Base-by-base conservation (phyloP, 495 filamentous ascomycete species). In the Eremomyces bilateralis region DNA sequence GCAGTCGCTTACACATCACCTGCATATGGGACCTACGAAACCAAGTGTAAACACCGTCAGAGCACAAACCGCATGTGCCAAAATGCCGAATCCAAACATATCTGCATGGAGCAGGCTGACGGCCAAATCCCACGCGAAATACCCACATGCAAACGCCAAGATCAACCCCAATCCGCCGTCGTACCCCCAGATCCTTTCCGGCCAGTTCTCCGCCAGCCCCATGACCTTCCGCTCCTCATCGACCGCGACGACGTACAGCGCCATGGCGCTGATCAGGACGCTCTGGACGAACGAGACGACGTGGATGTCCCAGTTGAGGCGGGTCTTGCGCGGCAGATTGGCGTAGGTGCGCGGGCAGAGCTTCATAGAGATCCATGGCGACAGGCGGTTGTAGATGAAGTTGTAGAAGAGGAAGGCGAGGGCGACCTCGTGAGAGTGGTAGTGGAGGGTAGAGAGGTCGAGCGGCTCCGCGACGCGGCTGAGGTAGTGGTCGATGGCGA, bases 241-340 rank as follows among this genome's bases (percentile, higher is more conserved):
- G 29, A 42, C 49, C 46, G 61, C 72, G 58, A 93, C 92, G 28
- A 83, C 70, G 73, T 76, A 94, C 21, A 99, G 51, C 11, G 82
- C 80, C 25, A 78, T 50, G 29, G 39, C 49, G 50, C 75, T 80
- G 58, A 99, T 80, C n/a, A 83, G 56, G 12, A 65, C 58, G 46
- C 71, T 75, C 60, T 99, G 88, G 13, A 80, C 59, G n/a, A 99
- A 57, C 11, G 80, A 91, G 16, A 95, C 90, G 45, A 94, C 76
- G 51, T 94, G 88, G 19, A 93, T 76, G 54, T 99, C 77, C 88
- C 88, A 99, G 65, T 85, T 95, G 42, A 85, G 57, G 52, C 65
- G 71, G 32, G 76, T 85, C 20, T 73, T 65, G 6, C 53, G 54
- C 33, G 63, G 64, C 37, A 93, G 59, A 20, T 61, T 58, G 10